A percentile compares a stretch with the other conserved stretches of the same genome.
Evolutionary conservation across 305 asterid genomes (phyloP).

Genomic region (Fraxinus xanthoxyloides): DNA sequence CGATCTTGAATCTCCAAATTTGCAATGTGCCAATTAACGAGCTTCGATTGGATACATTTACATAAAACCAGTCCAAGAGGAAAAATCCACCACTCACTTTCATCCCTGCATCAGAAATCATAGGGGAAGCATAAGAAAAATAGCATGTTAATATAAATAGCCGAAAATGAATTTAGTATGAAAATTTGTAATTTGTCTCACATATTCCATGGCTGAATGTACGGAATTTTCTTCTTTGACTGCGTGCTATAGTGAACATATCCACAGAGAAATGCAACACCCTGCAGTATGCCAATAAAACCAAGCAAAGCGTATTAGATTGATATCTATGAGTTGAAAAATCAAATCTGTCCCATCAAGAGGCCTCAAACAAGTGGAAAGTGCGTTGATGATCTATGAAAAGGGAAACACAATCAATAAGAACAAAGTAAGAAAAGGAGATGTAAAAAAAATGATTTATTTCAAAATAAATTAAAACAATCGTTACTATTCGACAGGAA

Average conservation of each 20-base stretch:
- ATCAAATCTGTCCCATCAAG: not conserved
- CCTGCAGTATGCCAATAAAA: slow-evolving; percentile 38
- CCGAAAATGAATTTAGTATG: not conserved
- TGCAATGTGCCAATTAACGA: slow-evolving; percentile 92
- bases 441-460: not conserved
- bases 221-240: slow-evolving; percentile 62
- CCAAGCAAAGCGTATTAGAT: not conserved
- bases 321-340: not conserved
- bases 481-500: not conserved
- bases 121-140: not conserved
- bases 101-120: slow-evolving; percentile 64
- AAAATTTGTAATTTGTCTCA: slow-evolving; percentile 37
- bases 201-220: slow-evolving; percentile 97
- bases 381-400: not conserved
- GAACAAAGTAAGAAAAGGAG: not conserved
- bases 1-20: slow-evolving; percentile 96
- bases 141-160: not conserved
- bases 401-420: not conserved
- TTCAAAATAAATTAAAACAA: too few relatives aligned
- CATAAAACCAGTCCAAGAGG: slow-evolving; percentile 80
- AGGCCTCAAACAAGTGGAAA: not conserved
- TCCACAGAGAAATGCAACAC: slow-evolving; percentile 83
- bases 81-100: slow-evolving; percentile 98
- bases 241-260: slow-evolving; percentile 59
- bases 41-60: slow-evolving; percentile 86